Conservation (phyloP, 1,139 yeast genomes). For the Candida sp. region DNA sequence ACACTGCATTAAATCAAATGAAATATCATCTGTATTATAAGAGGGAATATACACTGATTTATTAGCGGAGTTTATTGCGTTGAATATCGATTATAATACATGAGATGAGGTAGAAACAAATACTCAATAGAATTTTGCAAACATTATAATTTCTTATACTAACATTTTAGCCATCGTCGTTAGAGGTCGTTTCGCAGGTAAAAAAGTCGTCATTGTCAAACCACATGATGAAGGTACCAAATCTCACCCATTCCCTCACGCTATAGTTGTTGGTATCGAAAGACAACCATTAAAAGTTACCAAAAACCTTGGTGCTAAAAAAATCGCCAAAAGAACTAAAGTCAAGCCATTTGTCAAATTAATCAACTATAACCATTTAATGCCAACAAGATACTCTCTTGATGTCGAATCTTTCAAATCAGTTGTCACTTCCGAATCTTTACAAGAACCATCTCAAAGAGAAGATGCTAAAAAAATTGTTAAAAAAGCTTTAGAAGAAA, state of each 20-base stretch:
- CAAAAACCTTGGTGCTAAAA: constrained; percentile 94
- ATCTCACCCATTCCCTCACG: constrained; percentile 99
- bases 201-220: constrained; percentile 99
- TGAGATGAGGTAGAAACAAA: no score
- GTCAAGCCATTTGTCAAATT: constrained; percentile 99
- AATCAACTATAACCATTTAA: constrained; percentile 99
- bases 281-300: constrained; percentile 98
- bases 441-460: constrained; percentile 98
- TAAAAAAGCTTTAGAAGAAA: constrained; percentile 99
- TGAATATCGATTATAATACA: no score
- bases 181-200: constrained; percentile 99
- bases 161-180: constrained; percentile 87
- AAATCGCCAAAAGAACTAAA: constrained; percentile 95
- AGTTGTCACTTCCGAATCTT: constrained; percentile 89
- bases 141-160: no score
- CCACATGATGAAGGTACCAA: constrained; percentile 99
- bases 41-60: no score
- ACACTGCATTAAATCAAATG: no score
- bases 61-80: no score
- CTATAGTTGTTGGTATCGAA: constrained; percentile 99
- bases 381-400: constrained; percentile 99
- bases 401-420: constrained; percentile 96
- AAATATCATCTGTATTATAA: no score
- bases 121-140: no score
- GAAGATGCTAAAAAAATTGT: constrained; percentile 99